Base-by-base conservation (phyloP, 1,284 basidiomycete genomes). In the Ustilago curta region DNA sequence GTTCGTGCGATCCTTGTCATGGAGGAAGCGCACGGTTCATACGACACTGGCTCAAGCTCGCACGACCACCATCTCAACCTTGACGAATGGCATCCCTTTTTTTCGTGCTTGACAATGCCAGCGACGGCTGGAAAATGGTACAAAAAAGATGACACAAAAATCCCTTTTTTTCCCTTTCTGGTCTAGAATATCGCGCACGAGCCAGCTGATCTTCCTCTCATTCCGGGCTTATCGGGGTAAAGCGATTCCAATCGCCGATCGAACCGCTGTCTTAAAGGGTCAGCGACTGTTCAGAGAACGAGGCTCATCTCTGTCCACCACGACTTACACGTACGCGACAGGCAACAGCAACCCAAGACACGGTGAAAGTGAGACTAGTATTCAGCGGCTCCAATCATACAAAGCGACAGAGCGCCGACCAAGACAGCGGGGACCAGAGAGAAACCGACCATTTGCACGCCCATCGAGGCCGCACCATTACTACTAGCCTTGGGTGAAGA, bases 381-480 rank as follows among this genome's bases (percentile, higher is more conserved):
- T 4, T 29, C 18, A 16, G 4, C 9, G 27, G 18, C 18, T 37
- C 3, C 2, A 21, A 43, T 48, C 45, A 64, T 21, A 23, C 29
- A 35, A 35, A 57, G 40, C 7, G 43, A 37, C 25, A 64, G 32
- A 37, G 55, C 61, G 21, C 61, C 61, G 14, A 55, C 54, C 3
- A 58, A 6, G 27, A 62, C 31, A 40, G 55, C 55, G 21, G 66
- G 55, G 2, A 51, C 32, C 40, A 59, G 14, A 14, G 47, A 9
- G 5, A 59, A 16, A 6, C 25, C 23, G 2, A 42, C 9, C 23
- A 43, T 7, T 29, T 43, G 42, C 9, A 45, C 8, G n/a, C 37
- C 32, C 4, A 18, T 29, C 39, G 11, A 14, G n/a, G 4, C 40
- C 7, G 54, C 65, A 6, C 54, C 53, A 21, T 62, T 59, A 19